A percentile compares a stretch with the other conserved stretches of the same genome.
These are phyloP conservation scores for Elsinoe ampelina DNA, from an alignment of 2,329 filamentous ascomycete genomes.

Conservation along the genomic window DNA sequence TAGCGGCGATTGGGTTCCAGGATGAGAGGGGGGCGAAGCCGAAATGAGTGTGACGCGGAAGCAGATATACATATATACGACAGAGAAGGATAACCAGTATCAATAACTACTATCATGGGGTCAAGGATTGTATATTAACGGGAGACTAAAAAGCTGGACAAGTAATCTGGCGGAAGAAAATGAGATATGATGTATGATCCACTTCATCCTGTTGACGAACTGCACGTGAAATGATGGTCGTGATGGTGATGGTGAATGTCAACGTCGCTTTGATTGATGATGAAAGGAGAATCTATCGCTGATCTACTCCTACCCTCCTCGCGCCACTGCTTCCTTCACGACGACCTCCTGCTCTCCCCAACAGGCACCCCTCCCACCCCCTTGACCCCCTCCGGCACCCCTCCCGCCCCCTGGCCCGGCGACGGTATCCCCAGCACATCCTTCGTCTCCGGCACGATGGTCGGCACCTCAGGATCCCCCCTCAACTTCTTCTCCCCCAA, in stretches of 20 bases:
- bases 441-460: constrained; percentile 54
- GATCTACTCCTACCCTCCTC: background rate
- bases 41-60: background rate
- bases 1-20: constrained; percentile 40
- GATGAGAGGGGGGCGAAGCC: constrained; percentile 39
- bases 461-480: constrained; percentile 46
- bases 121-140: background rate
- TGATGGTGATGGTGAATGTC: no score
- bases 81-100: constrained; percentile 11
- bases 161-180: background rate
- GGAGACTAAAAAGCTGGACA: background rate
- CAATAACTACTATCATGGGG: background rate
- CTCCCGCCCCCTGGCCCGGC: background rate
- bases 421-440: constrained; percentile 6
- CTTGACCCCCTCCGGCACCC: constrained; percentile 2
- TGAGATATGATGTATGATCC: background rate
- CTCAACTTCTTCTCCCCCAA: constrained; percentile 62
- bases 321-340: background rate
- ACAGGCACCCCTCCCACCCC: constrained; percentile 6
- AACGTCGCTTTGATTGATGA: background rate
- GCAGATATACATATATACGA: background rate
- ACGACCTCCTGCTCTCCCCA: background rate
- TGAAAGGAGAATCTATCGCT: constrained; percentile 1
- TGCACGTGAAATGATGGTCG: no score
- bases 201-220: background rate